Base-by-base conservation (phyloP, 306 rosid genomes). In the Prunus armeniaca region DNA sequence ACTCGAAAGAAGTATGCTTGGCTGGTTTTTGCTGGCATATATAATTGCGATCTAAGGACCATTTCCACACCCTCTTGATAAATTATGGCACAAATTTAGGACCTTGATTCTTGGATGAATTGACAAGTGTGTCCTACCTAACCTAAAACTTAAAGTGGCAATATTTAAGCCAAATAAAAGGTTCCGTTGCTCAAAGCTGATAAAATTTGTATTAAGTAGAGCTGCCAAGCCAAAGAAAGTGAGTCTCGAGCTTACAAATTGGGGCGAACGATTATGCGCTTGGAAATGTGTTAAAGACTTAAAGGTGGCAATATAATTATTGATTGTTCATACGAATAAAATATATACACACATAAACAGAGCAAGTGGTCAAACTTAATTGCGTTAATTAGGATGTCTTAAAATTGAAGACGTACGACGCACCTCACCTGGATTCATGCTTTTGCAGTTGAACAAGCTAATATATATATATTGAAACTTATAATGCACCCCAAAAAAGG, bases 21-120 rank as follows among this genome's bases (percentile, higher is more conserved):
- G 90, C 84, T 87, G 90, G 85, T 57, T 74, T 70, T 79, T 72
- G 86, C 87, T 87, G 92, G 86, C 88, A 80, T n/a, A 12, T 66
- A 41, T 82, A 64, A 69, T 84, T 71, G 78, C 76, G 24, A 67
- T 47, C 62, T 58, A 58, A 74, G 87, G 76, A 58, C 65, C 79
- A 80, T 52, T 82, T n/a, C 71, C 67, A 64, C 69, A 61, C 67
- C 58, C 45, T 67, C 60, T 82, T 61, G 77, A 72, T 69, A 84
- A 70, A 77, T 81, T 77, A 79, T 74, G 76, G 78, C 87, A 81
- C 79, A 49, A 57, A 86, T 82, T 86, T 84, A 76, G 88, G 85
- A 78, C 78, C 79, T 84, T 77, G 76, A 56, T 84, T 84, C 87
- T 86, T 30, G 76, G 76, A 56, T n/a, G 27, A 10, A 22, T 60